These are phyloP conservation scores for Pleurotus tuoliensis DNA, from an alignment of 768 basidiomycete genomes.

Conservation along the genomic window DNA sequence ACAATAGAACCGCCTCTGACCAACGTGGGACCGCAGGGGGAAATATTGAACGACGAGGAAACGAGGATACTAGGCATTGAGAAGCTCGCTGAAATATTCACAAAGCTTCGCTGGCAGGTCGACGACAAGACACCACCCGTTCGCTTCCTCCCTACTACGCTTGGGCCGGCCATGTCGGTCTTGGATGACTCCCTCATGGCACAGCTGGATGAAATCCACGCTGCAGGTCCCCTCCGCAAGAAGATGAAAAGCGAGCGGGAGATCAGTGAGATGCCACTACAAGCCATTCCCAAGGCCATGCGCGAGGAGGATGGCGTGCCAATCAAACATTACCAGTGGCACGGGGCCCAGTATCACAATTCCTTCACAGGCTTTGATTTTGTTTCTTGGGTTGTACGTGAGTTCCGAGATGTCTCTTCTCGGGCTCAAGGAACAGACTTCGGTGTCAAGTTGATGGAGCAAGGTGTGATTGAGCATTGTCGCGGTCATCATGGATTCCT, in stretches of 20 bases:
- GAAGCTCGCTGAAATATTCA: slow-evolving; percentile 86
- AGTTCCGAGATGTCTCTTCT: slow-evolving; percentile 85
- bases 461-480: slow-evolving; percentile 85
- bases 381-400: slow-evolving; percentile 88
- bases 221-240: slow-evolving; percentile 68
- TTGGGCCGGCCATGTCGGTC: slow-evolving; percentile 77
- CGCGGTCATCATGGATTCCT: slow-evolving; percentile 76
- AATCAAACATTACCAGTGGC: slow-evolving; percentile 86
- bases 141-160: slow-evolving; percentile 79
- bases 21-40: slow-evolving; percentile 58
- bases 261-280: slow-evolving; percentile 59
- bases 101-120: slow-evolving; percentile 75
- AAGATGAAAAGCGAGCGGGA: slow-evolving; percentile 79
- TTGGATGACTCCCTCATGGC: slow-evolving; percentile 76
- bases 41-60: slow-evolving; percentile 82
- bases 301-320: slow-evolving; percentile 78
- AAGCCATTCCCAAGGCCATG: slow-evolving; percentile 77
- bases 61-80: slow-evolving; percentile 86
- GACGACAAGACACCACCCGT: slow-evolving; percentile 58
- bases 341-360: slow-evolving; percentile 65
- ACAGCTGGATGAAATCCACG: slow-evolving; percentile 78
- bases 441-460: slow-evolving; percentile 72
- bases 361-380: slow-evolving; percentile 89
- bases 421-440: slow-evolving; percentile 76
- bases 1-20: slow-evolving; percentile 55